A percentile compares a stretch with the other conserved stretches of the same genome.
Conservation (phyloP, 1,284 basidiomycete species). For the Phellinidium pouzarii region DNA sequence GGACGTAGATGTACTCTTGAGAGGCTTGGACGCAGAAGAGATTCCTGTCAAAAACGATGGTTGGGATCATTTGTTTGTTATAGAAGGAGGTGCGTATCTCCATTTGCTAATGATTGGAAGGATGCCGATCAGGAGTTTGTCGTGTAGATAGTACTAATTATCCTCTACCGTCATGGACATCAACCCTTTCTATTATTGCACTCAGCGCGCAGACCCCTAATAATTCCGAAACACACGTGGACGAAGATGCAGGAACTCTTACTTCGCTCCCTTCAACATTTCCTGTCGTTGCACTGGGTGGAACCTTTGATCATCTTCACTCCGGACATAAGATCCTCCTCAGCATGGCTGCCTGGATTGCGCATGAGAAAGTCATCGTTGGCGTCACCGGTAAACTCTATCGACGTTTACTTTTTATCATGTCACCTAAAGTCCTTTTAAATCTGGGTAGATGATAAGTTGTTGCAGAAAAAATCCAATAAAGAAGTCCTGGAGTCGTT, state of each 20-base stretch:
- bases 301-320: constrained; percentile 97
- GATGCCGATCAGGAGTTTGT: background rate
- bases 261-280: constrained; percentile 23
- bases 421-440: constrained; percentile 12
- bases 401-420: constrained; percentile 5
- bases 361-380: constrained; percentile 75
- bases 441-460: constrained; percentile 48
- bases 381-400: constrained; percentile 70
- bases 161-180: constrained; percentile 15
- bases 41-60: constrained; percentile 30
- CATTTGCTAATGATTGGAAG: background rate
- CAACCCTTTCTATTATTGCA: constrained; percentile 1
- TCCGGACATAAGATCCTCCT: constrained; percentile 96
- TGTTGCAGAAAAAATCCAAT: constrained; percentile 74
- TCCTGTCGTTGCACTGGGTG: constrained; percentile 57
- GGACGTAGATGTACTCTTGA: constrained; percentile 62
- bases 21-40: constrained; percentile 38
- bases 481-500: constrained; percentile 67
- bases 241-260: constrained; percentile 3
- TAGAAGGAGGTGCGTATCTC: constrained; percentile 21
- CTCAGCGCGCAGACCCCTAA: constrained; percentile 14
- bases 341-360: constrained; percentile 83
- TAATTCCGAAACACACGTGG: background rate
- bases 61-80: constrained; percentile 23
- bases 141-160: constrained; percentile 6